Conservation (phyloP, 768 basidiomycete species). For the Calvatia gigantea region DNA sequence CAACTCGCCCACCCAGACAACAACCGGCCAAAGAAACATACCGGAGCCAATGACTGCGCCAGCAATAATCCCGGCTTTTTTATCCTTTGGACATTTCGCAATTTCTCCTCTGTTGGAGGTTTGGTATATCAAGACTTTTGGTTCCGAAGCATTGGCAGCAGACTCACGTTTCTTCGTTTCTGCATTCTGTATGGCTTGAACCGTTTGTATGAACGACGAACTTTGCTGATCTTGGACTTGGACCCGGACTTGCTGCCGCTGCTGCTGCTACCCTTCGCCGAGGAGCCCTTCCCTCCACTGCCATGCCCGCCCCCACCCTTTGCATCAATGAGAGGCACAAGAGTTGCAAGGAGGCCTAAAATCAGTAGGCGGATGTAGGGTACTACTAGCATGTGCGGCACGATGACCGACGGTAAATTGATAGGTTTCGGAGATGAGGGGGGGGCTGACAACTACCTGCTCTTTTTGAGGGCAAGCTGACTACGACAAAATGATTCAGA, state of each 20-base stretch:
- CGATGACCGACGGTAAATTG: background rate
- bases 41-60: constrained; percentile 7
- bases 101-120: background rate
- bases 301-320: constrained; percentile 1
- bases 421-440: background rate
- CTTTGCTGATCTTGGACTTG: background rate
- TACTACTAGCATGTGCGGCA: background rate
- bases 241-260: background rate
- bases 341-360: background rate
- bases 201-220: background rate
- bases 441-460: background rate
- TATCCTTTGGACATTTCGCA: constrained; percentile 5
- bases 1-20: background rate
- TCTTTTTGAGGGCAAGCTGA: background rate
- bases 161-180: constrained; percentile 1
- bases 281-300: background rate
- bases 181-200: background rate
- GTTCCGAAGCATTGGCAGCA: background rate
- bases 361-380: background rate
- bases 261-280: background rate
- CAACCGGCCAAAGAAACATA: background rate
- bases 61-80: constrained; percentile 1
- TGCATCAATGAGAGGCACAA: background rate
- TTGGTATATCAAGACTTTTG: background rate
- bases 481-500: too few relatives aligned